Evolutionary conservation across 2,329 filamentous ascomycete genomes (phyloP).

Genomic region (Ophiostoma montium): DNA sequence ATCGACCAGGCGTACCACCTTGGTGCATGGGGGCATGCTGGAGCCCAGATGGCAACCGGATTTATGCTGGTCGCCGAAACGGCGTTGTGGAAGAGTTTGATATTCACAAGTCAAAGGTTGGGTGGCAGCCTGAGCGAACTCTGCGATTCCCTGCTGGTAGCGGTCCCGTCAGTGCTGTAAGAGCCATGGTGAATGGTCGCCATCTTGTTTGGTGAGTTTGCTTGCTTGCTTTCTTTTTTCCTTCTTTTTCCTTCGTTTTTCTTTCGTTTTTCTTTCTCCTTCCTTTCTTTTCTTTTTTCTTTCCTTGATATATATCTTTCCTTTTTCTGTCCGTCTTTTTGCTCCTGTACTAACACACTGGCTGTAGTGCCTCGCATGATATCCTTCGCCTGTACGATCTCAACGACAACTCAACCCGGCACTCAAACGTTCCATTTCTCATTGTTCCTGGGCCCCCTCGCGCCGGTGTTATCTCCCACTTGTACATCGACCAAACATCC

Average conservation of each 20-base stretch:
- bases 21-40: conserved; percentile 98
- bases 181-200: conserved; percentile 81
- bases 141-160: conserved; percentile 84
- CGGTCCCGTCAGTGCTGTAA: conserved; percentile 75
- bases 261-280: too few species aligned
- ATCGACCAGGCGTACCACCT: conserved; percentile 63
- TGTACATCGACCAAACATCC: conserved; percentile 80
- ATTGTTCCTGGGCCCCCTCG: conserved; percentile 78
- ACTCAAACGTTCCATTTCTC: conserved; percentile 81
- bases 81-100: conserved; percentile 90
- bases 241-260: not conserved
- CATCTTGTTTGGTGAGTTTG: conserved; percentile 59
- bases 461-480: conserved; percentile 72
- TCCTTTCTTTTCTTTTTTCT: not conserved
- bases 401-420: conserved; percentile 50
- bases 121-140: conserved; percentile 59
- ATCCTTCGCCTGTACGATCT: conserved; percentile 90
- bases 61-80: conserved; percentile 85
- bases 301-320: not conserved
- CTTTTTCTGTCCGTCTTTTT: not conserved
- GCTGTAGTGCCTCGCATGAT: conserved; percentile 69
- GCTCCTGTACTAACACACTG: not conserved
- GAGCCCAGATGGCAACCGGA: conserved; percentile 88
- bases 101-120: conserved; percentile 55
- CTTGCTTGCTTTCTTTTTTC: not conserved